Evolutionary conservation across 345 rosid genomes (phyloP).

Genomic region (Ceriops tagal): DNA sequence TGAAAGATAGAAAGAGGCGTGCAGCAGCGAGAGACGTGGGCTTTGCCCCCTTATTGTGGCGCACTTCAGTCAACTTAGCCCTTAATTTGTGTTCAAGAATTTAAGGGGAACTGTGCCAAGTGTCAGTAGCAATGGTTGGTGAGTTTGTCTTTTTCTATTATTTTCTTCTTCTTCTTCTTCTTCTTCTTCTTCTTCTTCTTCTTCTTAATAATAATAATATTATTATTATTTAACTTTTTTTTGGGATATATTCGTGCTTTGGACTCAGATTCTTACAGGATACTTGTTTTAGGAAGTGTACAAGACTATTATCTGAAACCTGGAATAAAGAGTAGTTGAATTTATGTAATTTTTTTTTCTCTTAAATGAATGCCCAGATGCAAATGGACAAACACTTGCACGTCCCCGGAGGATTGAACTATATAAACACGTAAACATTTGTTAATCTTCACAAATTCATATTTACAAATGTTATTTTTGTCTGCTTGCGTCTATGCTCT

Average conservation of each 20-base stretch:
- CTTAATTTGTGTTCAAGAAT: conserved; percentile 40
- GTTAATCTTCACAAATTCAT: no score
- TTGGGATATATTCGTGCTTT: neutral
- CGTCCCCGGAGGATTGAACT: neutral
- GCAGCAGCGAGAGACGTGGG: conserved; percentile 55
- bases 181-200: no score
- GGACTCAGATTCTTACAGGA: conserved; percentile 16
- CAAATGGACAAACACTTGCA: neutral
- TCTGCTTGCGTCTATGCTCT: no score
- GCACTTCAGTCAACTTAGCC: conserved; percentile 43
- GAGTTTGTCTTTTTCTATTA: conserved; percentile 10
- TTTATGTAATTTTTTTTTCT: no score
- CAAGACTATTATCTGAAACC: conserved; percentile 31
- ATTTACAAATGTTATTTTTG: neutral
- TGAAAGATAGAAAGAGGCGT: conserved; percentile 6
- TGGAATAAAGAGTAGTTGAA: neutral
- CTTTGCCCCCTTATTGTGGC: conserved; percentile 45
- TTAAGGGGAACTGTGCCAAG: conserved; percentile 31
- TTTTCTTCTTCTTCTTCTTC: no score
- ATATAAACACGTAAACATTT: neutral
- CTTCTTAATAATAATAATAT: no score
- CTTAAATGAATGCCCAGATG: neutral
- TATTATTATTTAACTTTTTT: no score
- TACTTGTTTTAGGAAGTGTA: conserved; percentile 14
- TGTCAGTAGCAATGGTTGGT: conserved; percentile 40